Base-by-base conservation (phyloP, 1,139 yeast species). In the Saccharomyces hybrid region DNA sequence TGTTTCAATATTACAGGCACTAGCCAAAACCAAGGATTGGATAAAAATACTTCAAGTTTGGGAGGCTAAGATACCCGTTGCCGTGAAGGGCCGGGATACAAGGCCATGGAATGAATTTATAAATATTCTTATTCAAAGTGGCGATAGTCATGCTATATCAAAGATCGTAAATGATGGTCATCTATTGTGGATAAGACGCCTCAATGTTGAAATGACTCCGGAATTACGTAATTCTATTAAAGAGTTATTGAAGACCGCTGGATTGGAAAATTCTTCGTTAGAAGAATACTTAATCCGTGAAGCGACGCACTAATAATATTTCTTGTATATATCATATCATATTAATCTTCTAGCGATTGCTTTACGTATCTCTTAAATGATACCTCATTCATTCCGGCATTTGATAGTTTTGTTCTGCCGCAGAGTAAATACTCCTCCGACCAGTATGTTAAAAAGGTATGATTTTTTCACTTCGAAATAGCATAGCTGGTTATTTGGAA, bases 71-170 rank as follows among this genome's bases (percentile, higher is more conserved):
- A 50, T 54, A 11, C 50, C 51, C n/a, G 52, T 46, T 27, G 30
- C 54, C 26, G 47, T 38, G 6, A 57, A 57, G n/a, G 59, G 57
- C 3, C 56, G 52, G 20, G 68, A 65, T 47, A 51, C 50, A 20
- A 60, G 68, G 31, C 69, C 69, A 1, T 66, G 70, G 70, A 46
- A 50, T 6, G 53, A 59, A 6, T 61, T 63, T 14, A 38, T 66
- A 27, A 50, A 59, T 27, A 34, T 58, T 20, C 31, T 65, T 1
- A 57, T 57, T 2, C 56, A 60, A 13, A 57, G 63, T 2, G 51
- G 53, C 9, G 61, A 65, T 44, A 11, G 27, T 8, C 41, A 47
- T 14, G 31, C 61, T 13, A 56, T 61, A 53, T 52, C 54, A 16
- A 53, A 56, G 20, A 46, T 65, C 5, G 50, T 66, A 3, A 54